phyloP scores from a whole-genome alignment of 1,284 basidiomycete genomes.

The Testicularia cyperi region DNA sequence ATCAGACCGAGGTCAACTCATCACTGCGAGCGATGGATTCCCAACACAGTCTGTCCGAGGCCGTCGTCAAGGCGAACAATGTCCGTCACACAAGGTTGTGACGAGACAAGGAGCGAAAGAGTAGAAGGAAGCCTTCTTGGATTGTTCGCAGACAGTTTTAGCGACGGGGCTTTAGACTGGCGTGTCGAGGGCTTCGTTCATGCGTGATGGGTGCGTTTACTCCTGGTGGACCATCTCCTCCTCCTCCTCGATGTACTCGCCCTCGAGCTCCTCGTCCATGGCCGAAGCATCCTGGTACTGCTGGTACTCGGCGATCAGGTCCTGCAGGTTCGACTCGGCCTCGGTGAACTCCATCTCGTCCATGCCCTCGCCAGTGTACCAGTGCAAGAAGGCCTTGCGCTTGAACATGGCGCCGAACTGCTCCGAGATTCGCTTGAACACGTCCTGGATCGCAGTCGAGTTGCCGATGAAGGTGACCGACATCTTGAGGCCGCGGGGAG shows the following conservation, averaged over 20 bases:
- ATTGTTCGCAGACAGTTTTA: too few relatives aligned
- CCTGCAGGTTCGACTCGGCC: constrained; percentile 60
- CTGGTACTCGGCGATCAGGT: constrained; percentile 62
- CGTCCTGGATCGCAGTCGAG: constrained; percentile 59
- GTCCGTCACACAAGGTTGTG: too few relatives aligned
- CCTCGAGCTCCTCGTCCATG: constrained; percentile 62
- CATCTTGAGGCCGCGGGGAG: constrained; percentile 58
- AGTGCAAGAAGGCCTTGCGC: constrained; percentile 61
- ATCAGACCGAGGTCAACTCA: too few relatives aligned
- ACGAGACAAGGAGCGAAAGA: too few relatives aligned
- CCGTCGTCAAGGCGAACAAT: too few relatives aligned
- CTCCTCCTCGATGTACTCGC: constrained; percentile 48
- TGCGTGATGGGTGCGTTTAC: constrained; percentile 7
- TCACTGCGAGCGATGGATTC: too few relatives aligned
- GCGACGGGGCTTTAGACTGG: too few relatives aligned
- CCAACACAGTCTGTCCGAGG: too few relatives aligned
- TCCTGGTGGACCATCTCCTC: constrained; percentile 43
- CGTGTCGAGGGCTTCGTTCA: constrained; percentile 1
- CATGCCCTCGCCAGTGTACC: constrained; percentile 62
- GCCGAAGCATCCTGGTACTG: constrained; percentile 62
- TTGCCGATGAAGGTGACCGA: constrained; percentile 61
- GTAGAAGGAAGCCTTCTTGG: too few relatives aligned
- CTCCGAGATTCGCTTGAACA: constrained; percentile 59
- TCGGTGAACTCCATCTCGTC: constrained; percentile 62
- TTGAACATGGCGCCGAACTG: constrained; percentile 60